Conservation (phyloP, 179 eudicot species). For the Silene vulgaris region DNA sequence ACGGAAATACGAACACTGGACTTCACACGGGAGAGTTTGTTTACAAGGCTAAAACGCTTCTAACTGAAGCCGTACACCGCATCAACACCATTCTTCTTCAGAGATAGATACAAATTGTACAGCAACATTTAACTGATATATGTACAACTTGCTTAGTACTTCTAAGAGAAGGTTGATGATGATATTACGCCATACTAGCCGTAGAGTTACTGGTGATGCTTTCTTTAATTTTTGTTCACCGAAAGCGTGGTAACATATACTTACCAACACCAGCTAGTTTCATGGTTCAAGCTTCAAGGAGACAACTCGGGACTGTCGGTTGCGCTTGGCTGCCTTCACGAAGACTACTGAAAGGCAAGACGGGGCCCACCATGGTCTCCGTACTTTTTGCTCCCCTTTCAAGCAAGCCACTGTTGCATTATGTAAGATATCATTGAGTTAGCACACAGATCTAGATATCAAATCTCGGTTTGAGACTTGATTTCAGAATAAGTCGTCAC, state of each 20-base stretch:
- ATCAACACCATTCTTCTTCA: slow-evolving; percentile 22
- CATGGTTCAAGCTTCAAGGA: slow-evolving; percentile 91
- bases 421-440: slow-evolving; percentile 12
- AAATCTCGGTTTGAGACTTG: not conserved
- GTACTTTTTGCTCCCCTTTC: slow-evolving; percentile 86
- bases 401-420: slow-evolving; percentile 75
- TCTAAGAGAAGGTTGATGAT: slow-evolving; percentile 20
- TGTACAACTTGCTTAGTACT: slow-evolving; percentile 19
- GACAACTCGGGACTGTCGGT: slow-evolving; percentile 78
- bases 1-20: slow-evolving; percentile 18
- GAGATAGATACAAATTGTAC: slow-evolving; percentile 28
- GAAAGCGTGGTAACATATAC: slow-evolving; percentile 24
- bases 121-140: slow-evolving; percentile 21
- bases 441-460: too few relatives aligned
- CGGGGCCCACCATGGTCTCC: slow-evolving; percentile 94
- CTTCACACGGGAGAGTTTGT: slow-evolving; percentile 17
- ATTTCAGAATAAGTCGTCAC: not conserved
- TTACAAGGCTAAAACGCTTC: slow-evolving; percentile 15
- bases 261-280: slow-evolving; percentile 27
- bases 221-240: slow-evolving; percentile 18
- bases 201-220: slow-evolving; percentile 18
- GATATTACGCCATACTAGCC: slow-evolving; percentile 11
- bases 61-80: slow-evolving; percentile 4
- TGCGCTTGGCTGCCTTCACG: slow-evolving; percentile 74
- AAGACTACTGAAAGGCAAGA: slow-evolving; percentile 63